Evolutionary conservation across 805 yeast genomes (phyloP).

Genomic region (Wickerhamomyces kurtzmanii): DNA sequence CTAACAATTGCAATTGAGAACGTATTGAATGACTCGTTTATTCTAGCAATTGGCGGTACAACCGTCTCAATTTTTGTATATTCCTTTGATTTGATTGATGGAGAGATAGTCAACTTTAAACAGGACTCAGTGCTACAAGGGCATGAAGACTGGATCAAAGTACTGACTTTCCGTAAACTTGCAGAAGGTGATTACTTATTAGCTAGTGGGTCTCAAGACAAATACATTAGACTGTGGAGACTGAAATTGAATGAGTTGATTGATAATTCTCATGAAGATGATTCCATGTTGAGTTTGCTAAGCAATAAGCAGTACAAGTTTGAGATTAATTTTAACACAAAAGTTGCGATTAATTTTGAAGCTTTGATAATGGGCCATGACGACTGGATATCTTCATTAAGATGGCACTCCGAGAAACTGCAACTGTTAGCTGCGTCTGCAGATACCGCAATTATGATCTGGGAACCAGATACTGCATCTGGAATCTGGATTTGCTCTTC

Average conservation of each 20-base stretch:
- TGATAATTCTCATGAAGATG: slow-evolving; percentile 49
- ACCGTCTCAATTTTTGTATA: slow-evolving; percentile 42
- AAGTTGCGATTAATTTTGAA: slow-evolving; percentile 67
- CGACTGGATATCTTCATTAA: slow-evolving; percentile 86
- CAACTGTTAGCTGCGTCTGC: slow-evolving; percentile 79
- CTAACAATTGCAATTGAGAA: slow-evolving; percentile 25
- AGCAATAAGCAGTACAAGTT: slow-evolving; percentile 70
- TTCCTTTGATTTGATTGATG: slow-evolving; percentile 23
- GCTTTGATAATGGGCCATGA: slow-evolving; percentile 97
- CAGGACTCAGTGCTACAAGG: slow-evolving; percentile 59
- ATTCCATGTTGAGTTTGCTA: slow-evolving; percentile 38
- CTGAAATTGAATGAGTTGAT: slow-evolving; percentile 44
- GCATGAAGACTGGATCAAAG: slow-evolving; percentile 94
- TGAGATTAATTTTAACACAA: slow-evolving; percentile 20
- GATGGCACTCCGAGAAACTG: slow-evolving; percentile 58
- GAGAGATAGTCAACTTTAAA: slow-evolving; percentile 13
- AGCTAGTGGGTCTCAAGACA: slow-evolving; percentile 90
- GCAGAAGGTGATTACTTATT: slow-evolving; percentile 45
- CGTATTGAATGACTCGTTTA: slow-evolving; percentile 21
- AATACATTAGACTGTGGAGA: slow-evolving; percentile 88
- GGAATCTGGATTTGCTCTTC: slow-evolving; percentile 84
- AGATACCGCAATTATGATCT: slow-evolving; percentile 85
- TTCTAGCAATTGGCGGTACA: slow-evolving; percentile 72
- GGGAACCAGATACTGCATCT: slow-evolving; percentile 82
- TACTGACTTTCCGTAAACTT: slow-evolving; percentile 46